Base-by-base conservation (phyloP, 495 filamentous ascomycete species). In the Acidiella bohemica region DNA sequence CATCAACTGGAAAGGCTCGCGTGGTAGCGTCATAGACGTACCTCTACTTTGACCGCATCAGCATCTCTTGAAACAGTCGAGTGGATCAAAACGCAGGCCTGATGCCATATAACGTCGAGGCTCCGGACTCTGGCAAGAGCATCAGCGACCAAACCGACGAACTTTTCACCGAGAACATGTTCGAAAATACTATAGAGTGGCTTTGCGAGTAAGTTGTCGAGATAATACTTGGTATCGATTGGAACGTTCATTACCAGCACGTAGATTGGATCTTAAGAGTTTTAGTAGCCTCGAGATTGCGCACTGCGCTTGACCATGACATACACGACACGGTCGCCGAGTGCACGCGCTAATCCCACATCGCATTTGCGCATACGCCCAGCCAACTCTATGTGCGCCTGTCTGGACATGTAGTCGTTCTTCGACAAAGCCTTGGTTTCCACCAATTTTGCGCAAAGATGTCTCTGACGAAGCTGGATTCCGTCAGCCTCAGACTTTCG, bases 211-310 rank as follows among this genome's bases (percentile, higher is more conserved):
- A 96, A 92, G 58, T 99, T 96, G 52, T 96, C 92, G 6, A 99
- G 78, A 57, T 99, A 99, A 66, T 99, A 99, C 58, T 82, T 93
- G 2, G 92, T 95, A 61, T 99, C 90, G 55, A 99, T 90, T 11
- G 90, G 92, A 32, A 99, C 72, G 50, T 95, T 96, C 69, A 96
- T 81, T 56, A 96, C 90, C 1, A 99, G 72, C 7, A 99, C 90
- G 62, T 75, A 99, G 51, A 96, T 81, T 1, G 90, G 90, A 56
- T 99, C 90, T 60, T 99, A 92, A 1, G 84, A 88, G 38, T 81
- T 78, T 56, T 99, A 92, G 64, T 90, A 96, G 52, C 93, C 93
- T 58, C 81, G 93, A 34, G 85, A 76, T 17, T 81, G 84, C 4
- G 76, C 72, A 9, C 83, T 71, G 35, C 88, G 87, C 59, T 93